Evolutionary conservation across 495 filamentous ascomycete species (phyloP).

Genomic region (Mytilinidion resinicola): DNA sequence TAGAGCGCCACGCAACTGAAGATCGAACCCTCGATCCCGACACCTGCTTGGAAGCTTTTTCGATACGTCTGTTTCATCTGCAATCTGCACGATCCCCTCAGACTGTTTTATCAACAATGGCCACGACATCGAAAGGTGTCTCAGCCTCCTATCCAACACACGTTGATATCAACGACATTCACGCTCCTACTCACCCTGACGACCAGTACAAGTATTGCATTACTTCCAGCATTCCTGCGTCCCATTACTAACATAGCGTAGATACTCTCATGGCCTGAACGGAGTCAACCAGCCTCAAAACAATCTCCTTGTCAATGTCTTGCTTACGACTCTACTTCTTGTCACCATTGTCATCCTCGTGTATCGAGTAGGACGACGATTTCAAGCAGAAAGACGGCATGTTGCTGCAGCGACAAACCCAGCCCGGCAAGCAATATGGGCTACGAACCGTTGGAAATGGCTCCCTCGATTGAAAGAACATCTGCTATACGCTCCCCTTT

Average conservation of each 20-base stretch:
- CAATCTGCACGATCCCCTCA: too few species aligned
- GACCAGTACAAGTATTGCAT: conserved; percentile 6
- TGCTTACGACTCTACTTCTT: conserved; percentile 2
- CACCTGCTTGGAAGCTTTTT: too few species aligned
- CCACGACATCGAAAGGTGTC: too few species aligned
- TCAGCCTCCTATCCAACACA: too few species aligned
- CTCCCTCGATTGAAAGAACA: conserved; percentile 5
- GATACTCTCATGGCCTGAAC: conserved; percentile 9
- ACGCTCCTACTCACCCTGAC: background rate
- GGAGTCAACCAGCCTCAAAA: conserved; percentile 14
- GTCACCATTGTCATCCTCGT: conserved; percentile 4
- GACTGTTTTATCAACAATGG: too few species aligned
- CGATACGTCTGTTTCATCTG: too few species aligned
- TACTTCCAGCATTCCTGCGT: too few species aligned
- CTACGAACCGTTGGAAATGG: background rate
- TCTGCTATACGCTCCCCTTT: conserved; percentile 8
- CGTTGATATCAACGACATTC: conserved; percentile 1
- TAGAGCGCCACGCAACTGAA: too few species aligned
- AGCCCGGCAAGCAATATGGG: conserved; percentile 1
- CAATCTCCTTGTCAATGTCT: conserved; percentile 12
- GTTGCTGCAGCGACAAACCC: background rate
- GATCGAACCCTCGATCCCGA: too few species aligned
- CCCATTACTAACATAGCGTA: background rate
- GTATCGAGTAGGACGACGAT: background rate
- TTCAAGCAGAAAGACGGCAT: background rate